Conservation (phyloP, 2,329 filamentous ascomycete species). For the Penicillium sp. region DNA sequence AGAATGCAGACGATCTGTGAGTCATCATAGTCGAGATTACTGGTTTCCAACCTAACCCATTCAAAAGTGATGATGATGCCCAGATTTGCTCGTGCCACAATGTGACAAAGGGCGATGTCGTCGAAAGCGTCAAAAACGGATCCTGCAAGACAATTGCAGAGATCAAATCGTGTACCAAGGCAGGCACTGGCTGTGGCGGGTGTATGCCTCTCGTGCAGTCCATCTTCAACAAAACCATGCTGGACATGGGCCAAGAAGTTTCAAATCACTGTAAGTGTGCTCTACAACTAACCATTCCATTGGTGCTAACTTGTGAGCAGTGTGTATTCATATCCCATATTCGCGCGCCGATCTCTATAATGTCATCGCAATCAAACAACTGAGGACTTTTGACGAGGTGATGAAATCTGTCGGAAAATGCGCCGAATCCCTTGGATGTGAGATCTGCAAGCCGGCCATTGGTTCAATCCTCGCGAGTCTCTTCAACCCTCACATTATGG, state of each 20-base stretch:
- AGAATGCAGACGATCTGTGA: slow-evolving; percentile 73
- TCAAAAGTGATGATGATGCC: slow-evolving; percentile 70
- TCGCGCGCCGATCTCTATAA: slow-evolving; percentile 89
- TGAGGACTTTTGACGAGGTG: slow-evolving; percentile 73
- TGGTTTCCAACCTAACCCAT: neutral
- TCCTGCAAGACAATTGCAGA: slow-evolving; percentile 81
- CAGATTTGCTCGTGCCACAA: slow-evolving; percentile 95
- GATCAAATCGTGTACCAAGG: slow-evolving; percentile 88
- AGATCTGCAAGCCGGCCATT: slow-evolving; percentile 82
- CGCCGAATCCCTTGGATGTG: slow-evolving; percentile 75
- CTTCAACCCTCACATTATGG: slow-evolving; percentile 84
- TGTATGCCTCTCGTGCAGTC: slow-evolving; percentile 87
- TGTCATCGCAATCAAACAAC: slow-evolving; percentile 79
- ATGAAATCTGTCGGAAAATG: slow-evolving; percentile 80
- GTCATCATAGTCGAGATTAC: slow-evolving; percentile 24
- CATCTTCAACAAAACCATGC: slow-evolving; percentile 90
- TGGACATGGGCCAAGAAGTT: slow-evolving; percentile 82
- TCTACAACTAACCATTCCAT: neutral
- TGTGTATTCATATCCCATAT: slow-evolving; percentile 84
- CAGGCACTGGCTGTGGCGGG: slow-evolving; percentile 86
- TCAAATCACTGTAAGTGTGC: slow-evolving; percentile 67
- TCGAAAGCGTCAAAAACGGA: slow-evolving; percentile 73
- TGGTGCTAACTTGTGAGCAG: slow-evolving; percentile 28
- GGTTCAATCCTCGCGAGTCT: slow-evolving; percentile 80
- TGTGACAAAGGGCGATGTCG: slow-evolving; percentile 82